A percentile compares a stretch with the other conserved stretches of the same genome.
Conservation (phyloP, 2,329 filamentous ascomycete species). For the Aureobasidium namibiae region DNA sequence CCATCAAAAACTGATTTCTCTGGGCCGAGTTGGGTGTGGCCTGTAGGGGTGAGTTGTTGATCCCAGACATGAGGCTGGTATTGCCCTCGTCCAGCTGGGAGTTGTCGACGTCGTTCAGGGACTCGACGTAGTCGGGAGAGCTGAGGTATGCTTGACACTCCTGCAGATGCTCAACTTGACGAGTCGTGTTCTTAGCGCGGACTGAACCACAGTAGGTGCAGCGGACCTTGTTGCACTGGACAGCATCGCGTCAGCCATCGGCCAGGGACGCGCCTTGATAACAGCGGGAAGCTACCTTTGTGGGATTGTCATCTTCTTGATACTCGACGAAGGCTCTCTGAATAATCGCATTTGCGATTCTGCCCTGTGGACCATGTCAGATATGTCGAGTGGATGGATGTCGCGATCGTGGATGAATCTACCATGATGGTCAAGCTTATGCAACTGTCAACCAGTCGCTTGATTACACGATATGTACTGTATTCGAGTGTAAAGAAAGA, state of each 20-base stretch:
- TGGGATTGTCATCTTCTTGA: slow-evolving; percentile 33
- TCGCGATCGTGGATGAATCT: neutral
- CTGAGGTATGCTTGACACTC: slow-evolving; percentile 37
- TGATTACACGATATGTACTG: slow-evolving; percentile 3
- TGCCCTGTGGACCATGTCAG: slow-evolving; percentile 4
- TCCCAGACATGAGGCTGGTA: neutral
- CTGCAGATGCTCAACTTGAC: slow-evolving; percentile 43
- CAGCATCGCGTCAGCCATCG: slow-evolving; percentile 5
- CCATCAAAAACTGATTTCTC: slow-evolving; percentile 17
- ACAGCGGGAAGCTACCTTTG: slow-evolving; percentile 23
- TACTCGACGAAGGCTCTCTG: slow-evolving; percentile 33
- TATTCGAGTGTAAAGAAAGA: slow-evolving; percentile 2
- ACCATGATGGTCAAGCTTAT: slow-evolving; percentile 7
- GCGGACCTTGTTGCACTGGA: slow-evolving; percentile 40
- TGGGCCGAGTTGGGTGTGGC: slow-evolving; percentile 17
- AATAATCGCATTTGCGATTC: slow-evolving; percentile 34
- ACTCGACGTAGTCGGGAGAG: slow-evolving; percentile 28
- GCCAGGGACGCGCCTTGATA: neutral
- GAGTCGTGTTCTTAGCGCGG: slow-evolving; percentile 43
- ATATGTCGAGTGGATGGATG: neutral
- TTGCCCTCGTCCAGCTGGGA: neutral
- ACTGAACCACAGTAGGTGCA: slow-evolving; percentile 42
- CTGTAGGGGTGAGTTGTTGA: slow-evolving; percentile 2
- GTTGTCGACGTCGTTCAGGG: neutral
- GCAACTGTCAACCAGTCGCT: neutral